Percentiles rank a stretch among this genome's conserved stretches.
These are phyloP conservation scores for Fusarium chlamydosporum DNA, from an alignment of 2,329 filamentous ascomycete species.

Conservation along the genomic window DNA sequence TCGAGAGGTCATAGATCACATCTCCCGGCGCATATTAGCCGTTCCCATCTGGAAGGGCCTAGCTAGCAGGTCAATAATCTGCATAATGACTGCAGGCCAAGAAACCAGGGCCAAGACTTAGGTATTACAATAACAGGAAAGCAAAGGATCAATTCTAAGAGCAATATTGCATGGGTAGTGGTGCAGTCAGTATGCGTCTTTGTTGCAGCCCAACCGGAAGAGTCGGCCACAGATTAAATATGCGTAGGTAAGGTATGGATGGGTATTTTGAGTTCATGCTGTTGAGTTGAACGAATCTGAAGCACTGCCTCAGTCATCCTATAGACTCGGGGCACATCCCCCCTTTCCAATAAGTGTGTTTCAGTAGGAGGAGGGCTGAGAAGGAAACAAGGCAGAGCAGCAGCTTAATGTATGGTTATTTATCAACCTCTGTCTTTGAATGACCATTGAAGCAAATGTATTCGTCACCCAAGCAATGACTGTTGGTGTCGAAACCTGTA, in stretches of 20 bases:
- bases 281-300: slow-evolving; percentile 2
- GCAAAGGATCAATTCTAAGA: slow-evolving; percentile 7
- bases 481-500: neutral
- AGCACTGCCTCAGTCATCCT: slow-evolving; percentile 12
- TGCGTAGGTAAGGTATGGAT: slow-evolving; percentile 14
- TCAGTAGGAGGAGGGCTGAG: slow-evolving; percentile 20
- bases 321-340: neutral
- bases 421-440: neutral
- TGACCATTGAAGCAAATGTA: neutral
- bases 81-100: slow-evolving; percentile 7
- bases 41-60: slow-evolving; percentile 5
- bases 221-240: slow-evolving; percentile 20
- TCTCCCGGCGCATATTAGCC: slow-evolving; percentile 3
- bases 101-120: neutral
- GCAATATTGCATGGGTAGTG: slow-evolving; percentile 9
- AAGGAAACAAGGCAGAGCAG: slow-evolving; percentile 11
- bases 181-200: slow-evolving; percentile 12
- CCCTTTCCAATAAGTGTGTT: slow-evolving; percentile 11
- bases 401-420: slow-evolving; percentile 2
- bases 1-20: slow-evolving; percentile 12
- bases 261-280: slow-evolving; percentile 38
- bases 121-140: slow-evolving; percentile 14
- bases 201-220: slow-evolving; percentile 25
- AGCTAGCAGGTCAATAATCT: slow-evolving; percentile 9
- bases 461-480: neutral